Base-by-base conservation (phyloP, 2,329 filamentous ascomycete species). In the Achaetomium macrosporum region DNA sequence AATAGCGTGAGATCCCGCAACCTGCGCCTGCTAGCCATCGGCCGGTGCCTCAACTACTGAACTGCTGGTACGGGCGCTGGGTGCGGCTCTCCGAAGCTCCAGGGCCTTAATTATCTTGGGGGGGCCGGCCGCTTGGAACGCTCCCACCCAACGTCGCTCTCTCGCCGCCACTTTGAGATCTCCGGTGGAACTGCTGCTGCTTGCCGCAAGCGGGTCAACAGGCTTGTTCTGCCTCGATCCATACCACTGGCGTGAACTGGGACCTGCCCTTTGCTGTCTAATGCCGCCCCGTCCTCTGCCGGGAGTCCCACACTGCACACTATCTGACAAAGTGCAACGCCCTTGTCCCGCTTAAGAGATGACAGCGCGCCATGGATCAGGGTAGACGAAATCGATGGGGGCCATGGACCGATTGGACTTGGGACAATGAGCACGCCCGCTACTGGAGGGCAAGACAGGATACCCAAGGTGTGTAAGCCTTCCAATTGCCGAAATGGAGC, bases 331-430 rank as follows among this genome's bases (percentile, higher is more conserved):
- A 3, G 15, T 11, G 15, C 11, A 12, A 15, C 33, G 37, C n/a
- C n/a, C 37, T 40, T n/a, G 12, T 40, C 15, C n/a, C 16, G 20
- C 40, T 19, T 10, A 17, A 37, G 53, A 47, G 16, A 57, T 59
- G 57, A 54, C 13, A 54, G 13, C 19, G 51, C 50, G 50, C 49
- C 49, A 60, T 58, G 56, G 55, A 46, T 41, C 39, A 25, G 25
- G 25, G 43, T 53, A 56, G 46, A 43, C 41, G 44, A 53, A 46
- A 35, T 50, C 33, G 33, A 35, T 58, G 54, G 51, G 25, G 54
- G n/a, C 50, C 47, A 19, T 65, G 63, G 64, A 58, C 53, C 29
- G 57, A 60, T 4, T 71, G 68, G 68, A 55, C 56, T 16, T 68
- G 59, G 60, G 61, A 62, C 20, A 19, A 20, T 15, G 53, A 60